Conservation (phyloP, 495 filamentous ascomycete genomes). For the Trichoderma asperelloides region DNA sequence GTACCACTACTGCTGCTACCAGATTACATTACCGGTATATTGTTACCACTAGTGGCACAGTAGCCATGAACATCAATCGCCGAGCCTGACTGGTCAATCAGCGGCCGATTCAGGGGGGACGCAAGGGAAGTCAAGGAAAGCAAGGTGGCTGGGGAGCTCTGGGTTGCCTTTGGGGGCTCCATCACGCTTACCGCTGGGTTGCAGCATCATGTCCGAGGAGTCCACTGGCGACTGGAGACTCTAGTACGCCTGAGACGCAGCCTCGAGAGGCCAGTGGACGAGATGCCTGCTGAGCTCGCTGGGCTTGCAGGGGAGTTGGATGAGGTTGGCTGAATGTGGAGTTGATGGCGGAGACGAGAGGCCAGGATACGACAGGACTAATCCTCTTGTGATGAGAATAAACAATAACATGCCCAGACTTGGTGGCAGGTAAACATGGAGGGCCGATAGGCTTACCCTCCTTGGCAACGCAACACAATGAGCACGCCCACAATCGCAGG, state of each 20-base stretch:
- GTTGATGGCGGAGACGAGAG: slow-evolving; percentile 10
- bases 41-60: neutral
- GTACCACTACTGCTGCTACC: neutral
- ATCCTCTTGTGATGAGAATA: slow-evolving; percentile 22
- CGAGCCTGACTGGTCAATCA: slow-evolving; percentile 5
- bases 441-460: slow-evolving; percentile 8
- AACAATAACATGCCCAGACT: slow-evolving; percentile 20
- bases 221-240: slow-evolving; percentile 7
- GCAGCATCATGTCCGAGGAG: slow-evolving; percentile 7
- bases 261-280: slow-evolving; percentile 4
- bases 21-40: neutral
- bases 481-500: slow-evolving; percentile 1
- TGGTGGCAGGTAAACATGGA: slow-evolving; percentile 21
- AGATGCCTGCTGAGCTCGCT: slow-evolving; percentile 2
- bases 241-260: slow-evolving; percentile 8
- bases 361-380: slow-evolving; percentile 17
- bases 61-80: slow-evolving; percentile 5
- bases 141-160: slow-evolving; percentile 7
- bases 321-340: slow-evolving; percentile 5
- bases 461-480: slow-evolving; percentile 2
- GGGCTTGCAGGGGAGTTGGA: slow-evolving; percentile 6
- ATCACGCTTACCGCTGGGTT: slow-evolving; percentile 7
- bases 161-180: slow-evolving; percentile 3
- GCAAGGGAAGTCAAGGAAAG: slow-evolving; percentile 4
- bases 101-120: slow-evolving; percentile 4